These are phyloP conservation scores for Diaporthe vexans DNA, from an alignment of 2,329 filamentous ascomycete genomes.

Conservation along the genomic window DNA sequence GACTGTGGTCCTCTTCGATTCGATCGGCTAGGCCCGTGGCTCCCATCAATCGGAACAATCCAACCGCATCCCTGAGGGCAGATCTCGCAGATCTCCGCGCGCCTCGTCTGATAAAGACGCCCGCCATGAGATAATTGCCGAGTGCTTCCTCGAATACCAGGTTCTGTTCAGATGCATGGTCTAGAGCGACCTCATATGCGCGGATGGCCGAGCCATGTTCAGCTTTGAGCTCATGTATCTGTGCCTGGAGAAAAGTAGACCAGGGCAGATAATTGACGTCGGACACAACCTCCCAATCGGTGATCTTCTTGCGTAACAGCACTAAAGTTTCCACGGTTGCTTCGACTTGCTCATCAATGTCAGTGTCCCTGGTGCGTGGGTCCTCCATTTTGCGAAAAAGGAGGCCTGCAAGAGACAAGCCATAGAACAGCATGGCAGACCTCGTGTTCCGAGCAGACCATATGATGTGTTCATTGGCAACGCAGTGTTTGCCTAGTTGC, in stretches of 20 bases:
- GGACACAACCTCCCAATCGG: slow-evolving; percentile 74
- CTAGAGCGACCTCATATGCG: slow-evolving; percentile 78
- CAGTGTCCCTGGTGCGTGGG: slow-evolving; percentile 58
- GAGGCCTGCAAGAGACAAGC: slow-evolving; percentile 67
- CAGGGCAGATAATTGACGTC: slow-evolving; percentile 80
- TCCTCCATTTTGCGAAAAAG: slow-evolving; percentile 65
- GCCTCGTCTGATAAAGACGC: slow-evolving; percentile 75
- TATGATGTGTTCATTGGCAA: slow-evolving; percentile 62
- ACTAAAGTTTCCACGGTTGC: slow-evolving; percentile 67
- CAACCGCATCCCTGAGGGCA: slow-evolving; percentile 76
- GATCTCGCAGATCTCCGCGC: slow-evolving; percentile 77
- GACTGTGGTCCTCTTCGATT: slow-evolving; percentile 77
- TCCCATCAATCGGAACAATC: slow-evolving; percentile 77
- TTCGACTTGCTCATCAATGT: slow-evolving; percentile 58
- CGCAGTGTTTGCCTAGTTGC: slow-evolving; percentile 66
- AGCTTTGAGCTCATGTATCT: slow-evolving; percentile 73
- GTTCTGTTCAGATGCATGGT: slow-evolving; percentile 77
- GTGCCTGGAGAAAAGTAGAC: slow-evolving; percentile 77
- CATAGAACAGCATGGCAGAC: slow-evolving; percentile 71
- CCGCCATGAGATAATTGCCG: slow-evolving; percentile 80
- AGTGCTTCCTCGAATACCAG: slow-evolving; percentile 81
- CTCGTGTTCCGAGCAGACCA: slow-evolving; percentile 73
- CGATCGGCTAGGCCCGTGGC: slow-evolving; percentile 78
- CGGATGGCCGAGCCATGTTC: slow-evolving; percentile 71
- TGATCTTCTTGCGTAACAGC: slow-evolving; percentile 71